Evolutionary conservation across 371 early-diverging fungal species (phyloP), one percentile per base, ranked within the genome.

Genomic region (Entomophthora muscae): DNA sequence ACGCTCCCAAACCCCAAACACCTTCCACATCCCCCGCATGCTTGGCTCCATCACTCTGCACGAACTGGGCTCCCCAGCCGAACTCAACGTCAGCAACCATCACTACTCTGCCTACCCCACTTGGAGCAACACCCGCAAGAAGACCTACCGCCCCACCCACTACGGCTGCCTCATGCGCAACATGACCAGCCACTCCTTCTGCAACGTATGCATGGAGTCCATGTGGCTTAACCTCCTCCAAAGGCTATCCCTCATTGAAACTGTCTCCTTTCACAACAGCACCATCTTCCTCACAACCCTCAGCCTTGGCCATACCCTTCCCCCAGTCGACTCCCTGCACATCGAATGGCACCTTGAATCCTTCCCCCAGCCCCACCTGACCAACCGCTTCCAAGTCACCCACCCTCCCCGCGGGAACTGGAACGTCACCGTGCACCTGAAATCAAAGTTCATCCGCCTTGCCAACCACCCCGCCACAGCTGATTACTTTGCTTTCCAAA

Each of bases 141-240:
- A 75, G 64, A 71, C 73, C 2, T 78, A 74, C 70, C 67, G 78
- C 13, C 77, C 74, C 23, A 78, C 77, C 53, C 72, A 78, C 67
- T 76, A 76, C 63, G 68, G 65, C 23, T 82, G 82, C 57, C 59
- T 82, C 65, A 82, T 82, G 82, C 72, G 82, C 33, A 79, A 82
- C 67, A 82, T 80, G 82, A 56, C 73, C 24, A 64, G 67, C n/a
- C 62, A 66, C 7, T 56, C 65, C 3, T 76, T 80, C 62, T 80
- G 81, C 67, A 65, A 70, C 29, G 69, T 81, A 31, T 82, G 82
- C 70, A 69, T 73, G 58, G 79, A 82, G 62, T 81, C 81, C 13
- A 67, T 82, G 53, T 81, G 80, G 78, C 65, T 69, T 28, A 63
- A 76, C 21, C 69, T 80, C 28, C 63, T 82, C 58, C 61, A 23